Evolutionary conservation across 2,329 filamentous ascomycete genomes (phyloP).

Genomic region (Aspergillus sp.): DNA sequence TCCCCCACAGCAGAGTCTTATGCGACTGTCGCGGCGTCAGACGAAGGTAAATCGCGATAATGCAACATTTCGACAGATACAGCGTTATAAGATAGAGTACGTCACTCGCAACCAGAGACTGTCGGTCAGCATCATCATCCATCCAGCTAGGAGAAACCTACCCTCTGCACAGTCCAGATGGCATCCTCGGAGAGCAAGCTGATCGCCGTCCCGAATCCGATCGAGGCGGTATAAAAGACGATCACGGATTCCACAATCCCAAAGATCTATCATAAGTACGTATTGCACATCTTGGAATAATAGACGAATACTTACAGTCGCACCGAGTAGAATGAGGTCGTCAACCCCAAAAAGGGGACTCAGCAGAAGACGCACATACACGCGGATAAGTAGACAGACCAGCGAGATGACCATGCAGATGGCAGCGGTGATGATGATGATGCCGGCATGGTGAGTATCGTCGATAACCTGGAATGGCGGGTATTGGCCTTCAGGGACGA

Average conservation of each 20-base stretch:
- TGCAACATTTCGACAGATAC: slow-evolving; percentile 23
- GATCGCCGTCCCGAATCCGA: slow-evolving; percentile 17
- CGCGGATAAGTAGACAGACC: slow-evolving; percentile 19
- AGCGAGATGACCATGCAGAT: slow-evolving; percentile 22
- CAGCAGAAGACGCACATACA: slow-evolving; percentile 15
- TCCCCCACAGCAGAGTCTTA: neutral
- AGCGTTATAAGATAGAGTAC: slow-evolving; percentile 35
- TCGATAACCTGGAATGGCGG: slow-evolving; percentile 21
- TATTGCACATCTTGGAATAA: neutral
- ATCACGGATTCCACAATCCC: slow-evolving; percentile 14
- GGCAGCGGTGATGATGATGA: slow-evolving; percentile 25
- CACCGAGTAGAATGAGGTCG: slow-evolving; percentile 13
- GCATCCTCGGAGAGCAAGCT: slow-evolving; percentile 6
- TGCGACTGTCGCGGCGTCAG: neutral
- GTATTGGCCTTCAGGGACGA: slow-evolving; percentile 11
- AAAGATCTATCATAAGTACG: slow-evolving; percentile 4
- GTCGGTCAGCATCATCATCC: slow-evolving; percentile 11
- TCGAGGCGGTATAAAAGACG: slow-evolving; percentile 13
- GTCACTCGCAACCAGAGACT: slow-evolving; percentile 22
- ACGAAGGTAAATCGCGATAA: neutral
- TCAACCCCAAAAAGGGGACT: slow-evolving; percentile 14
- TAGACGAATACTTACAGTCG: slow-evolving; percentile 9
- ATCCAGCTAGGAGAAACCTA: neutral
- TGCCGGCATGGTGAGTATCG: slow-evolving; percentile 22
- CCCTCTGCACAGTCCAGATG: slow-evolving; percentile 6